A percentile compares a stretch with the other conserved stretches of the same genome.
phyloP scores from a whole-genome alignment of 495 filamentous ascomycete genomes.

The Aspergillus conjunctus region DNA sequence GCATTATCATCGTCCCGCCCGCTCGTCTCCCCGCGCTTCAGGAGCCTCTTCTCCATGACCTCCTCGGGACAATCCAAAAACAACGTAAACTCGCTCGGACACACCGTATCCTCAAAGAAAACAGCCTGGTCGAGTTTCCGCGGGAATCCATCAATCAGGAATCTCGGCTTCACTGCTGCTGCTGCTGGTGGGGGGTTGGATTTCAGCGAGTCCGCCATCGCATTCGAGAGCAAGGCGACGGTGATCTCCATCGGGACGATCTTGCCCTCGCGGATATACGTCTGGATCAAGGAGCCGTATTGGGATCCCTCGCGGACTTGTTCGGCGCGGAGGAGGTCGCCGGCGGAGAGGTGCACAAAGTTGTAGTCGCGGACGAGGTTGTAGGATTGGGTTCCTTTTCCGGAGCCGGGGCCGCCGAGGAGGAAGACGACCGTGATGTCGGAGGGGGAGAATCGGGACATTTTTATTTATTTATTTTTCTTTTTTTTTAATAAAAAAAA shows the following conservation, averaged over 20 bases:
- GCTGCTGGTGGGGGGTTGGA: conserved; percentile 17
- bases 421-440: conserved; percentile 81
- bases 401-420: conserved; percentile 57
- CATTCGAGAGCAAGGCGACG: conserved; percentile 88
- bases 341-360: conserved; percentile 90
- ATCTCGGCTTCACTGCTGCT: conserved; percentile 50
- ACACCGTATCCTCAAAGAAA: conserved; percentile 89
- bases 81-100: conserved; percentile 76
- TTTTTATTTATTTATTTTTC: conserved; percentile 24
- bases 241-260: conserved; percentile 99
- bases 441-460: conserved; percentile 70
- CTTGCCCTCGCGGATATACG: conserved; percentile 86
- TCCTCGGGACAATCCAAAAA: conserved; percentile 91
- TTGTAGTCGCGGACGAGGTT: conserved; percentile 86
- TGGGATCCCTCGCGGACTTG: conserved; percentile 81
- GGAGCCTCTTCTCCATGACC: conserved; percentile 77
- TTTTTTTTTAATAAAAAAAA: not conserved
- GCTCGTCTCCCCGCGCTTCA: conserved; percentile 89
- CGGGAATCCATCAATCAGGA: conserved; percentile 94
- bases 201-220: conserved; percentile 69
- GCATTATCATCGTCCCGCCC: conserved; percentile 91
- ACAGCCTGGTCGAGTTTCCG: conserved; percentile 95
- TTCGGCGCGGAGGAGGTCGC: conserved; percentile 91
- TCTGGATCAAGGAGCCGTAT: conserved; percentile 86
- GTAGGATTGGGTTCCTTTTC: conserved; percentile 75